Base-by-base conservation (phyloP, 768 basidiomycete species). In the Suillus lakei region DNA sequence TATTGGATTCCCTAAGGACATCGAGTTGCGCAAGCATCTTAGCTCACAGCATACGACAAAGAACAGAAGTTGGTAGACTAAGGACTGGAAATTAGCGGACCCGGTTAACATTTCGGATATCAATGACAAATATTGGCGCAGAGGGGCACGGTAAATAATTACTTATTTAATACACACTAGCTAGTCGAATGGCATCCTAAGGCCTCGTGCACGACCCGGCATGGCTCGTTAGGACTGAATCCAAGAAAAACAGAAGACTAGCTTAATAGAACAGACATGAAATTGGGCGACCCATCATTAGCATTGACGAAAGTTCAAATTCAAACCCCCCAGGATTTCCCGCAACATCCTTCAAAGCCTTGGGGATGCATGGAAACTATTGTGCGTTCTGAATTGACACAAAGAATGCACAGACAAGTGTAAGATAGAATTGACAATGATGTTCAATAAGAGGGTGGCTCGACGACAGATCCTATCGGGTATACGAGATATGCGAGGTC, bases 401-500 rank as follows among this genome's bases (percentile, higher is more conserved):
- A 26, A 30, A 10, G n/a, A 23, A 26, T 26, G 16, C 5, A 21
- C 56, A 58, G 26, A 50, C 26, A 28, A 0, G 23, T 5, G 9
- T 16, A 39, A 18, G 10, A 21, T 10, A 39, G 26, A 58, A 39
- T 39, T 38, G 36, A n/a, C 23, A 16, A 26, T 15, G 3, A 21
- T 36, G 16, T 58, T 58, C 23, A 58, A 39, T 39, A 58, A 58
- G 56, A n/a, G 66, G 36, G 53, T 60, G 41, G 72, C 39, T 15
- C 69, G 63, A 21, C 67, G 75, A 71, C 78, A 83, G 41, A 85
- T 77, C 68, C 83, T 75, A 63, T 85, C 83, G 18, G 84, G 84
- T 66, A 85, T 84, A 15, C 83, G 81, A 46, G 84, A 85, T 58
- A 78, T 69, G 53, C 80, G 79, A 64, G 65, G 70, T 30, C 72